These are phyloP conservation scores for Globisporangium spiculum DNA, from an alignment of 352 stramenopile genomes.

Conservation along the genomic window DNA sequence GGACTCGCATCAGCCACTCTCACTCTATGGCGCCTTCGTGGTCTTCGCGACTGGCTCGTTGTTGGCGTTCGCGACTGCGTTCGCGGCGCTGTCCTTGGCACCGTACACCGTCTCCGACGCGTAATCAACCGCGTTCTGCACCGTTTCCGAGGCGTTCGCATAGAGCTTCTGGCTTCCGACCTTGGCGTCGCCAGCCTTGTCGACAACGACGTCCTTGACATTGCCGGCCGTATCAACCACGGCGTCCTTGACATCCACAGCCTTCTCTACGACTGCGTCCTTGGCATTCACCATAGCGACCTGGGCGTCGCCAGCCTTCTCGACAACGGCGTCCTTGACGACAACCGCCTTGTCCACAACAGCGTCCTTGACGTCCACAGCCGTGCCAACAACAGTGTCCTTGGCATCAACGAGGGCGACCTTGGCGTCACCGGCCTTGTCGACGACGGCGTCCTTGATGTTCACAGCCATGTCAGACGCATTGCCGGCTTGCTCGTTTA, in stretches of 20 bases:
- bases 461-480: constrained; percentile 5
- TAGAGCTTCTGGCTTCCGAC: background rate
- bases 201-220: background rate
- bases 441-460: background rate
- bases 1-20: background rate
- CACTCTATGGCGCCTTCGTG: background rate
- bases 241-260: background rate
- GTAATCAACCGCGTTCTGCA: background rate
- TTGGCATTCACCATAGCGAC: background rate
- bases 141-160: background rate
- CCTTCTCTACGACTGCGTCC: background rate
- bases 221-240: background rate
- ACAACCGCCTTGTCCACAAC: background rate
- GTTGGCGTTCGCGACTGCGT: background rate
- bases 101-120: background rate
- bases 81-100: background rate
- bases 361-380: constrained; percentile 22
- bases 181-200: background rate
- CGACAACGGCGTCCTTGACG: background rate
- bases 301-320: background rate
- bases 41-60: background rate
- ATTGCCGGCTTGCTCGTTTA: constrained; percentile 18
- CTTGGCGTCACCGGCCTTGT: constrained; percentile 8
- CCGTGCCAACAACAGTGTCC: constrained; percentile 18
- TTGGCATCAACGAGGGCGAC: background rate